Conservation (phyloP, 2,329 filamentous ascomycete genomes). For the Colletotrichum caudatum region DNA sequence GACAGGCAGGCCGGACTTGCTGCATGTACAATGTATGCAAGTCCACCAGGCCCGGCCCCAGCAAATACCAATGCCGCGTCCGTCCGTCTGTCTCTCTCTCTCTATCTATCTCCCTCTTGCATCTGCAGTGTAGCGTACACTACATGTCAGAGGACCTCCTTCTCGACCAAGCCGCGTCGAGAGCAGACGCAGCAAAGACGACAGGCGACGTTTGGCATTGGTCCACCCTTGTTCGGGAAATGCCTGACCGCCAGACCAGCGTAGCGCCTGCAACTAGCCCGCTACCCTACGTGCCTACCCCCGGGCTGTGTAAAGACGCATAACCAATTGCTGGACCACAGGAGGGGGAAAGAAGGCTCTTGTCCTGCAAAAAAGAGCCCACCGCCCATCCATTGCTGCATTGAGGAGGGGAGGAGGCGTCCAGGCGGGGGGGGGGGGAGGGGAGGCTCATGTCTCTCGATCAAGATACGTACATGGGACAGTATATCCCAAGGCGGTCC, state of each 20-base stretch:
- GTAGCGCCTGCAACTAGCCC: background rate
- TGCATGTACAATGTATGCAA: conserved; percentile 19
- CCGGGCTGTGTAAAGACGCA: background rate
- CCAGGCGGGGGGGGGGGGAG: too few relatives aligned
- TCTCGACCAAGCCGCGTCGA: background rate
- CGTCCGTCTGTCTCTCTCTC: background rate
- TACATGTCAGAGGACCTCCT: background rate
- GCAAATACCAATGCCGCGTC: background rate
- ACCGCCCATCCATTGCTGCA: conserved; percentile 37
- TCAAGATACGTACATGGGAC: background rate
- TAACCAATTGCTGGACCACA: background rate
- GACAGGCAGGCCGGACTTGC: conserved; percentile 26
- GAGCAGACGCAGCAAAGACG: background rate
- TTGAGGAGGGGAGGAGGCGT: conserved; percentile 6
- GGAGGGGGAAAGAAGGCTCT: background rate
- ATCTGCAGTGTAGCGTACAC: background rate
- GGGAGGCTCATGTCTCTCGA: background rate
- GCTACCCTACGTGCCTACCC: background rate
- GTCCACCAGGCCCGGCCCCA: background rate
- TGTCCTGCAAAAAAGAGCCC: conserved; percentile 16
- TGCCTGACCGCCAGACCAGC: conserved; percentile 27
- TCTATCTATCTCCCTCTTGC: background rate
- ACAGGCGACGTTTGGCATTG: background rate
- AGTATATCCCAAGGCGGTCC: background rate
- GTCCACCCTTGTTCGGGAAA: background rate